Evolutionary conservation across 108 stramenopile species (phyloP), one percentile per base, ranked within the genome.

Genomic region (Pseudonitzschia multiseries): DNA sequence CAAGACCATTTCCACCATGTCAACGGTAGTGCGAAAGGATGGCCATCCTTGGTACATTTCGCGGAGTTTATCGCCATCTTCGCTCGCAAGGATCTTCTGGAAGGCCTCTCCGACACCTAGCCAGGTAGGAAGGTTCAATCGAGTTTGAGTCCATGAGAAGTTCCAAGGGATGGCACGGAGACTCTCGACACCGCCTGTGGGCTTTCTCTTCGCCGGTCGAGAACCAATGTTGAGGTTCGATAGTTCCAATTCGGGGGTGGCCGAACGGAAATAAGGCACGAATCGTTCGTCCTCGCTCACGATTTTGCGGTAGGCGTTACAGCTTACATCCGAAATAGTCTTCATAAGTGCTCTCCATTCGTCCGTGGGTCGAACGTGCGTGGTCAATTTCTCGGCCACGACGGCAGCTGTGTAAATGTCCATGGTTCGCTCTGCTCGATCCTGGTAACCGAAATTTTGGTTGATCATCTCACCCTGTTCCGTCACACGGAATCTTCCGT

Each of bases 401-500:
- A 99, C 90, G 8, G 95, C 97, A 14, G 98, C 95, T 0, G 97
- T 98, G 88, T 97, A 98, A 44, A 96, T 88, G 75, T 99, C 98
- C 66, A 97, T 83, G 12, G 94, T 97, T 43, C 95, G 83, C 64
- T 96, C 93, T 8, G 98, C 97, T 51, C 94, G 78, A 72, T 87
- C 85, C 17, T 71, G 68, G 63, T 95, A 79, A 8, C 98, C 98
- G 72, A 99, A 99, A 83, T 98, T 99, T 74, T 97, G 96, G 40
- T 90, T 91, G 74, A 99, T 98, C 98, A 99, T 99, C 76, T 99
- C 98, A 29, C 97, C 98, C 70, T 99, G 98, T 83, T 99, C 98
- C 2, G 98, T 99, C n/a, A 99, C 96, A 24, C 98, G 92, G 90
- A 97, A 99, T 61, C 92, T 87, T 43, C 97, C 97, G 57, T 99